Evolutionary conservation across 192 early-diverging fungal species (phyloP).

Genomic region (Lobosporangium transversale): DNA sequence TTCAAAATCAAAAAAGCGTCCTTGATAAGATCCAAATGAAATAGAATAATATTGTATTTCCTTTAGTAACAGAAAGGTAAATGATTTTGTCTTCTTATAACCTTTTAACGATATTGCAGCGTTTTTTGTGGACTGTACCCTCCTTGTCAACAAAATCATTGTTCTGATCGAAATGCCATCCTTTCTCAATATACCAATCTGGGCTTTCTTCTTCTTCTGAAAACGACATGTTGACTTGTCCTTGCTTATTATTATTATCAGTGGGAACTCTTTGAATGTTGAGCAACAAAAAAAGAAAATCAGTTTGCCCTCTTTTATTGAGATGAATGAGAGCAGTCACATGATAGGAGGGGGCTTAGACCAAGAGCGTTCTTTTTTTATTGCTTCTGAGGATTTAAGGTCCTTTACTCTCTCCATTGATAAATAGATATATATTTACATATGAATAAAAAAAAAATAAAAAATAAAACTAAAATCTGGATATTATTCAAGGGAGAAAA

Average conservation of each 20-base stretch:
- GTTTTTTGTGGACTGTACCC: no score
- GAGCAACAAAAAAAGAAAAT: no score
- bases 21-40: background rate
- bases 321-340: background rate
- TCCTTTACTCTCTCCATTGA: no score
- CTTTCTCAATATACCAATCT: conserved; percentile 17
- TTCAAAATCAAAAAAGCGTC: conserved; percentile 26
- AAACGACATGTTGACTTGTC: background rate
- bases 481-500: background rate
- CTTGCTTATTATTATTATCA: no score
- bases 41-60: no score
- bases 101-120: background rate
- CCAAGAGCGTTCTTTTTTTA: no score
- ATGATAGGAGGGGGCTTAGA: background rate
- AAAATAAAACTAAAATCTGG: background rate
- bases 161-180: conserved; percentile 41
- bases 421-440: no score
- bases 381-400: no score
- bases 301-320: background rate
- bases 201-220: background rate
- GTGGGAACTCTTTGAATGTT: no score
- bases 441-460: no score
- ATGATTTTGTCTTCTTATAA: background rate
- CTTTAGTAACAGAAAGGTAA: no score
- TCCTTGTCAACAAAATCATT: conserved; percentile 44